Evolutionary conservation across 352 stramenopile genomes (phyloP).

Genomic region (Phytophthora pluvialis): DNA sequence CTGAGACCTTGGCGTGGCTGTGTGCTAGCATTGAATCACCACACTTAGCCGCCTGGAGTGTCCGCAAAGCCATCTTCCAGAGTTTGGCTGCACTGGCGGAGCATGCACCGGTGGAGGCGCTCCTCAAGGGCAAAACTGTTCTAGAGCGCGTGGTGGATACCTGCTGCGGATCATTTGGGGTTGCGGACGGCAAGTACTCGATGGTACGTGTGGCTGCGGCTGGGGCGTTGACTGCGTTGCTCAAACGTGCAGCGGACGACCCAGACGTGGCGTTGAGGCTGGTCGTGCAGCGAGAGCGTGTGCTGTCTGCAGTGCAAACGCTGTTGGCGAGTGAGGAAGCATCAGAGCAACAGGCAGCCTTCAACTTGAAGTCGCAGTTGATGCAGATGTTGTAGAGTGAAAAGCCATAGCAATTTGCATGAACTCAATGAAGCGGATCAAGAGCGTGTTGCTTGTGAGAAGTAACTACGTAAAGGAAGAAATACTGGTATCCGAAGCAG

Average conservation of each 20-base stretch:
- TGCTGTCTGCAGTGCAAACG: constrained; percentile 47
- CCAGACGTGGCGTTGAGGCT: constrained; percentile 51
- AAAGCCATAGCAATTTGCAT: too few relatives aligned
- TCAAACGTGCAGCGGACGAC: constrained; percentile 38
- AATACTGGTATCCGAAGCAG: too few relatives aligned
- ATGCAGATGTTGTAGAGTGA: constrained; percentile 25
- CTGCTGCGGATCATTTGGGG: constrained; percentile 62
- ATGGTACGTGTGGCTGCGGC: constrained; percentile 73
- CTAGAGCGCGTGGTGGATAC: constrained; percentile 45
- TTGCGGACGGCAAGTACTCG: constrained; percentile 73
- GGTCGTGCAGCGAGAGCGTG: constrained; percentile 55
- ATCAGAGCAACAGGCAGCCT: constrained; percentile 66
- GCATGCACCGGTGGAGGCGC: constrained; percentile 29
- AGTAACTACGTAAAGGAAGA: too few relatives aligned
- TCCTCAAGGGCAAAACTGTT: constrained; percentile 26
- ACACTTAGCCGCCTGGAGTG: constrained; percentile 68
- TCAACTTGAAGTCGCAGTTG: constrained; percentile 53
- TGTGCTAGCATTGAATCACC: constrained; percentile 41
- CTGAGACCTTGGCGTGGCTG: constrained; percentile 60
- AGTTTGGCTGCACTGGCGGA: constrained; percentile 44
- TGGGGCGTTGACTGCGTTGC: constrained; percentile 50
- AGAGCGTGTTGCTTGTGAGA: too few relatives aligned
- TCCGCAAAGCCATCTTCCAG: constrained; percentile 65
- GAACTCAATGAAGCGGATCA: too few relatives aligned
- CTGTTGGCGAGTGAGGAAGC: constrained; percentile 63